Evolutionary conservation across 2,329 filamentous ascomycete species (phyloP), one percentile per base, ranked within the genome.

Genomic region (Fusarium sp.): DNA sequence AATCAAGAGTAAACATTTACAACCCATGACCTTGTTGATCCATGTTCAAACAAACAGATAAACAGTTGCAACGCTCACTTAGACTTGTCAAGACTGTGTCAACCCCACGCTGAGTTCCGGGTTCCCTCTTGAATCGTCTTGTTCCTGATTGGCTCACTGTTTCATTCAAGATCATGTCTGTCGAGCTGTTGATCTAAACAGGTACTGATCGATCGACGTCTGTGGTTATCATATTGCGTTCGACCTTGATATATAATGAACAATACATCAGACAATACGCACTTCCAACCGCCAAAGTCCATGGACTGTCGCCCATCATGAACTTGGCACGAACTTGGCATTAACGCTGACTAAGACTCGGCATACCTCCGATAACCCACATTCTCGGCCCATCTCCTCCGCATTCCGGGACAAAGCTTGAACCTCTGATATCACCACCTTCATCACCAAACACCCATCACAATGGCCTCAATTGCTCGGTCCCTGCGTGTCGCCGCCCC

Each of bases 381-480:
- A 40, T 66, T 31, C 56, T 66, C 66, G 67, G 63, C 54, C 53
- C 58, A 64, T 70, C 57, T 70, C 53, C 68, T 53, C 67, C 66
- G 67, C 44, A 48, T 53, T 49, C 53, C 65, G 40, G 36, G 66
- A 56, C 67, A 70, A 70, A 69, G 43, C 61, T 69, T 66, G 54
- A 59, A 69, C 51, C 45, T 57, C 55, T 61, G 67, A 53, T 71
- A 68, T 71, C 67, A 70, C 66, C 66, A 63, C 49, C 28, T 44
- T 42, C 48, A 51, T 42, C 52, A 66, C 36, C 42, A 31, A 11
- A 31, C 10, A 31, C 50, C 36, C 62, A 28, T 62, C 76, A 80
- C 76, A 80, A 89, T 89, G 87, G 87, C 88, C 72, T 90, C 88
- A 81, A 86, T 91, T 81, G 84, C 85, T 76, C 84, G 87, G 74